Base-by-base conservation (phyloP, 2,329 filamentous ascomycete genomes). In the Monosporascus ibericus region DNA sequence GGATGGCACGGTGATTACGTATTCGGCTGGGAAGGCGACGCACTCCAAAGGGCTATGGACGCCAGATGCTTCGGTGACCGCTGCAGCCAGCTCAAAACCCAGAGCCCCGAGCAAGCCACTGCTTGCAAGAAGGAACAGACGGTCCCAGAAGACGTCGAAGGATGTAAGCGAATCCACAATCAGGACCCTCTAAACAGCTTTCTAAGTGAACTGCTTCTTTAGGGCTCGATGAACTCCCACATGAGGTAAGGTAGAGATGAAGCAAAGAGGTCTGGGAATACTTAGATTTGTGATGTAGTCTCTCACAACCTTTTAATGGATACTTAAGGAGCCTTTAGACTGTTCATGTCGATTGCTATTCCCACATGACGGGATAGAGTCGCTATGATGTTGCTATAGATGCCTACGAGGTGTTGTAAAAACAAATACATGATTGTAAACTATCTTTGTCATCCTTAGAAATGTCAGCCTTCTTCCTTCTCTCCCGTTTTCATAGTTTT, bases 1-100 rank as follows among this genome's bases (percentile, higher is more conserved):
- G 64, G 64, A 20, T 65, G 64, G 55, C 66, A 68, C 52, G 66
- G 66, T 25, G 67, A 70, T 50, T 70, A 69, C 52, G 53, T 69
- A 39, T 68, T 69, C 50, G 65, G 66, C 37, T 68, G 66, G 66
- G 63, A 69, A 50, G 66, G 66, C 48, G 65, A 69, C 48, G 46
- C 65, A 4, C 60, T 70, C 22, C 68, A 70, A 54, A 66, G 55
- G 47, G 61, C 61, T 25, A 52, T 63, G 40, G 60, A 63, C 44
- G 57, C 60, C 46, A 54, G 58, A 44, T 72, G 69, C 63, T 64
- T 65, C 57, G 59, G 58, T 49, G 60, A 63, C 52, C 37, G 49
- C 42, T 62, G 59, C 52, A 52, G 57, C 2, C 53, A 58, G 49
- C 59, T 63, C 46, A 48, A 58, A 55, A 57, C 55, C 22, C 59